Evolutionary conservation across 1,284 basidiomycete genomes (phyloP).

Genomic region (Trichosporon inkin): DNA sequence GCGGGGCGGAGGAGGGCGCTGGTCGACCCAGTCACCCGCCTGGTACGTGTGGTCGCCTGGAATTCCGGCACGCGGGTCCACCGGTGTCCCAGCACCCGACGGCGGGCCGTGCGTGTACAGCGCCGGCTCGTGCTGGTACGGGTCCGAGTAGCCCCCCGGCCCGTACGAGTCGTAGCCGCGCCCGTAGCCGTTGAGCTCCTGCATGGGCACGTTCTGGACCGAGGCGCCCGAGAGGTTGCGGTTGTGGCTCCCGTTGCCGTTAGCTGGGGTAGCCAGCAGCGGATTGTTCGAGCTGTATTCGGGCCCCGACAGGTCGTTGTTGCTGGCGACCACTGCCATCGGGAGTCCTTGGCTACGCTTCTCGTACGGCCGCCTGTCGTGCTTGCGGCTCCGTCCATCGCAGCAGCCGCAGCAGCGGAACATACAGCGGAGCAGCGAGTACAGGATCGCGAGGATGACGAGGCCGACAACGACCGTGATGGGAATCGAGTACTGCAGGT

Average conservation of each 20-base stretch:
- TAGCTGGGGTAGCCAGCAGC: neutral
- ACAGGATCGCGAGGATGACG: constrained; percentile 43
- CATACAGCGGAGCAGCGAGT: constrained; percentile 8
- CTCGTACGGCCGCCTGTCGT: constrained; percentile 4
- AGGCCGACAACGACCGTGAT: constrained; percentile 69
- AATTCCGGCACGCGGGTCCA: neutral
- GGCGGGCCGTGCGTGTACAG: neutral
- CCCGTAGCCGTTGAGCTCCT: neutral
- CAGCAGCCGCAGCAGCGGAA: constrained; percentile 10
- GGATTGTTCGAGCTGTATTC: constrained; percentile 1
- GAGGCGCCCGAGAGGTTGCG: neutral
- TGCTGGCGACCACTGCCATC: neutral
- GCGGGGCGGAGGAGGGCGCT: neutral
- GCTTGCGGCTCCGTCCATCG: neutral
- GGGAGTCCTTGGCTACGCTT: neutral
- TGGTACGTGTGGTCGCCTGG: neutral
- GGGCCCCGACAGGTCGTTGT: constrained; percentile 4
- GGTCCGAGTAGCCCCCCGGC: neutral
- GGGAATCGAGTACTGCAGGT: constrained; percentile 75
- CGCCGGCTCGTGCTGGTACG: constrained; percentile 3
- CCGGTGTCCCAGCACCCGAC: neutral
- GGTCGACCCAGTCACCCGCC: constrained; percentile 7
- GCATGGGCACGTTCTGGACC: constrained; percentile 1
- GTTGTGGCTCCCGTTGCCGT: neutral
- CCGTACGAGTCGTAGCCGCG: neutral